phyloP scores from a whole-genome alignment of 441 rosid species.

The Eugenia klotzschiana region DNA sequence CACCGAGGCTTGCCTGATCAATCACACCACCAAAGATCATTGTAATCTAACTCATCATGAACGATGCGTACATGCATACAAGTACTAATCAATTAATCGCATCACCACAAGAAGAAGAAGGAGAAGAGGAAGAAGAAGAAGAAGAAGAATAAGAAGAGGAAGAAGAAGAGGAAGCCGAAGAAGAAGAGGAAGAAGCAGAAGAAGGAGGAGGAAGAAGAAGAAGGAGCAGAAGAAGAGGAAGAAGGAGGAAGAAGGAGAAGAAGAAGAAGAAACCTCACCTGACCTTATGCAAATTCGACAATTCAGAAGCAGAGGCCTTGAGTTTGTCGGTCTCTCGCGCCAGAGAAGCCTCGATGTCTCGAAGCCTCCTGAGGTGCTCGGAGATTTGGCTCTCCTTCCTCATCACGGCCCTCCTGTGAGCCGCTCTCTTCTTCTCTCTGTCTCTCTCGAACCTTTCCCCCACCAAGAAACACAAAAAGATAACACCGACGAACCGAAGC shows the following conservation, averaged over 20 bases:
- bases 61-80: neutral
- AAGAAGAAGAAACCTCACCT: slow-evolving; percentile 26
- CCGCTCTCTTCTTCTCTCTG: slow-evolving; percentile 35
- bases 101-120: neutral
- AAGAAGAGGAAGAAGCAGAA: neutral
- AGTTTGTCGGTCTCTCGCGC: slow-evolving; percentile 34
- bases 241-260: neutral
- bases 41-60: neutral
- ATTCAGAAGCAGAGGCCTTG: slow-evolving; percentile 22
- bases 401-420: slow-evolving; percentile 39
- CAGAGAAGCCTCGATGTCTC: slow-evolving; percentile 30
- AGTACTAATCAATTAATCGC: neutral
- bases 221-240: neutral
- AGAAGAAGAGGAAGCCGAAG: neutral
- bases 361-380: slow-evolving; percentile 38
- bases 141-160: neutral
- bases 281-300: slow-evolving; percentile 37
- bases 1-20: slow-evolving; percentile 68
- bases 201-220: neutral
- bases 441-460: slow-evolving; percentile 55
- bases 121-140: neutral
- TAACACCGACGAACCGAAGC: neutral
- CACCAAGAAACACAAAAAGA: neutral
- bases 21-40: neutral
- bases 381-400: slow-evolving; percentile 57